A percentile compares a stretch with the other conserved stretches of the same genome.
Evolutionary conservation across 140 eudicot genomes (phyloP).

Genomic region (Oenanthe javanica): DNA sequence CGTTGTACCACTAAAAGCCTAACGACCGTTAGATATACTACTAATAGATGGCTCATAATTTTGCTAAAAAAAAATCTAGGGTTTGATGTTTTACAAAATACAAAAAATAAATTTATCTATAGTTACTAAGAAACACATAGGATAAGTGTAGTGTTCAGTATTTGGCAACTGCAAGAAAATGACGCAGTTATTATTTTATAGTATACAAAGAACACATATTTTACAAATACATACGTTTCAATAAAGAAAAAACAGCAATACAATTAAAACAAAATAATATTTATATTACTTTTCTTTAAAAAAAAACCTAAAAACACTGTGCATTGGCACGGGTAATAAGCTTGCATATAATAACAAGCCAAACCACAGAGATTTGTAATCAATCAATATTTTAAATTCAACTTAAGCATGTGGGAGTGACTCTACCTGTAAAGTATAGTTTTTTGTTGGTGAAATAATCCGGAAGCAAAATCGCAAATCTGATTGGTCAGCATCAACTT

Average conservation of each 20-base stretch:
- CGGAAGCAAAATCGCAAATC: conserved; percentile 95
- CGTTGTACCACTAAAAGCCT: background rate
- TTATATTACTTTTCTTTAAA: background rate
- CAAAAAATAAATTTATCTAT: background rate
- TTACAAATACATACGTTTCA: background rate
- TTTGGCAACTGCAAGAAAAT: background rate
- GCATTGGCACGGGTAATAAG: background rate
- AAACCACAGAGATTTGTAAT: background rate
- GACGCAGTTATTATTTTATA: background rate
- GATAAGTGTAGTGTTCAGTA: background rate
- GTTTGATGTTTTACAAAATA: background rate
- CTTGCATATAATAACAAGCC: background rate
- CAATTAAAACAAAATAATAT: background rate
- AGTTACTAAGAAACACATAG: background rate
- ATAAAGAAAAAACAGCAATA: background rate
- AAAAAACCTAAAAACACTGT: background rate
- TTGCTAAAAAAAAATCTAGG: background rate
- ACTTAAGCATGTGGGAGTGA: conserved; percentile 14
- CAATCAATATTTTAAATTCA: background rate
- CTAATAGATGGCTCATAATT: background rate
- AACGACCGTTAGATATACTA: background rate
- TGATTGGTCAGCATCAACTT: conserved; percentile 96
- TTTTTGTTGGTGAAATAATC: conserved; percentile 92
- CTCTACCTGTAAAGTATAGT: conserved; percentile 81
- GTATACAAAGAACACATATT: background rate